Percentiles rank a stretch among this genome's conserved stretches.
phyloP scores from a whole-genome alignment of 345 rosid species.

The Gossypium raimondii region DNA sequence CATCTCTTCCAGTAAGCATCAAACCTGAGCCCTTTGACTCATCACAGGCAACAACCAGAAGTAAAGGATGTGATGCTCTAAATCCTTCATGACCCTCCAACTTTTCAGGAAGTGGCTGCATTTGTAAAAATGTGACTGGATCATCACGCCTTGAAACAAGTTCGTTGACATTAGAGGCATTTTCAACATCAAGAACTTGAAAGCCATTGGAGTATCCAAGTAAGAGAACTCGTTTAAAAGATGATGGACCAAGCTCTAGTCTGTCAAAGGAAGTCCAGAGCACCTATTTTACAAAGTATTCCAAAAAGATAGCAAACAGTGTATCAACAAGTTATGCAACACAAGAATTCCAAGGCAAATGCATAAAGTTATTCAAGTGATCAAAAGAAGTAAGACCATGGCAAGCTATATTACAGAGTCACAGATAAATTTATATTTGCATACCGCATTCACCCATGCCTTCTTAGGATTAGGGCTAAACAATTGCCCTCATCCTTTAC shows the following conservation, averaged over 20 bases:
- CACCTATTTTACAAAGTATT: slow-evolving; percentile 49
- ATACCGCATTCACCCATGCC: neutral
- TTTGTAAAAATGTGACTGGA: slow-evolving; percentile 81
- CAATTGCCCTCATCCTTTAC: neutral
- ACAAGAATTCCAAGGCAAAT: neutral
- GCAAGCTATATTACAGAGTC: neutral
- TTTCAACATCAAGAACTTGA: slow-evolving; percentile 89
- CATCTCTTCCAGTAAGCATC: slow-evolving; percentile 53
- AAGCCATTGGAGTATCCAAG: slow-evolving; percentile 92
- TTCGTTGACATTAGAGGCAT: slow-evolving; percentile 68
- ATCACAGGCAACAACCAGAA: slow-evolving; percentile 83
- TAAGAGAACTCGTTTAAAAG: slow-evolving; percentile 64
- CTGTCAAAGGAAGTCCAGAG: slow-evolving; percentile 87
- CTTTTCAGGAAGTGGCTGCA: slow-evolving; percentile 80
- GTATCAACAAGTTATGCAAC: slow-evolving; percentile 6
- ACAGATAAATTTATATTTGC: neutral
- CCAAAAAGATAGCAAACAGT: slow-evolving; percentile 2
- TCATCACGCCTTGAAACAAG: slow-evolving; percentile 77
- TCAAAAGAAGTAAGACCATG: neutral
- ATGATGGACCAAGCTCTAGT: slow-evolving; percentile 55
- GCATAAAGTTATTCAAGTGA: slow-evolving; percentile 1
- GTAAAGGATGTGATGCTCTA: slow-evolving; percentile 83
- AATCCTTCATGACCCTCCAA: slow-evolving; percentile 71
- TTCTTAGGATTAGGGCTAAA: neutral
- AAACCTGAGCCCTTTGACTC: slow-evolving; percentile 51